Base-by-base conservation (phyloP, 768 basidiomycete species). In the Rhodotorula graminis region DNA sequence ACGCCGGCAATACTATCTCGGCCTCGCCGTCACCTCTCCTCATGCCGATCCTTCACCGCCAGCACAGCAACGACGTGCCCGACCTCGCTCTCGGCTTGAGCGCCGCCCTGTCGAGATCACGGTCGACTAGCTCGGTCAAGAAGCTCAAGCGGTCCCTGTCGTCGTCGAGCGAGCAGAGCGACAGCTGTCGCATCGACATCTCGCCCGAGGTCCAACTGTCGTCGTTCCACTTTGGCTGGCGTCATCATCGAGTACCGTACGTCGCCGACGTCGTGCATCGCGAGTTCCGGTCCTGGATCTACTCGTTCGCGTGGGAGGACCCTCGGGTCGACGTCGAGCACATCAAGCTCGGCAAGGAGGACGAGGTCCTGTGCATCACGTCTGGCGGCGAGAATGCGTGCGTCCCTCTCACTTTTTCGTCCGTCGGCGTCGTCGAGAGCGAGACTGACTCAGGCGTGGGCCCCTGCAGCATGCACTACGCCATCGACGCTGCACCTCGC, bases 331-430 rank as follows among this genome's bases (percentile, higher is more conserved):
- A 91, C 78, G 86, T 91, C 84, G 83, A 84, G 73, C 83, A 86
- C 76, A 82, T 91, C 11, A 78, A 86, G 25, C 80, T 91, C 68
- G 84, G 85, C 29, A 80, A 81, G 49, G 84, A 88, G 21, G 90
- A 91, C 80, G 84, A 86, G 2, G 84, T 91, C 78, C 83, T 91
- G 21, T 86, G 87, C 27, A 90, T 91, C 76, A 90, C 89, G 2
- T 87, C 86, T 63, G 90, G 89, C 6, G 90, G 90, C 0, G 90
- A 90, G 80, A 91, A 91, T 79, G 88, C 89, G 5, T 61, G 60
- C 44, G 60, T 61, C 33, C 18, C 33, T 10, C 21, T 59, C 19
- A 5, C 3, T 21, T 12, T 9, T 33, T 15, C n/a, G 33, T 8
- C n/a, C n/a, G n/a, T n/a, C n/a, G n/a, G n/a, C n/a, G n/a, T n/a